Evolutionary conservation across 2,329 filamentous ascomycete species (phyloP).

Genomic region (Hypoxylon sp.): DNA sequence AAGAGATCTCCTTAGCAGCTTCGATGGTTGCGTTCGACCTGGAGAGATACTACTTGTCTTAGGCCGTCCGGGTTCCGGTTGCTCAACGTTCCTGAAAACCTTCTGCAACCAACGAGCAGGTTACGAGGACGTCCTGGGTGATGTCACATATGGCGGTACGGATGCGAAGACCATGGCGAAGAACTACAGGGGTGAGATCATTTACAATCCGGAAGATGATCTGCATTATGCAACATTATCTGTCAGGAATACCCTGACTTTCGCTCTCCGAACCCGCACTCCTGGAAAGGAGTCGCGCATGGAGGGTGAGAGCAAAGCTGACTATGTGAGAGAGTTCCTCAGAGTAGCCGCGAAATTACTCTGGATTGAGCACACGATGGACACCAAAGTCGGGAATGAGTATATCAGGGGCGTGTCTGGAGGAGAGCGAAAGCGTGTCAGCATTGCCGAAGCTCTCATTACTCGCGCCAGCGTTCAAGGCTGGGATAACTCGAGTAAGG

Average conservation of each 20-base stretch:
- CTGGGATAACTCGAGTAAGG: constrained; percentile 76
- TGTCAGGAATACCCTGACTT: constrained; percentile 72
- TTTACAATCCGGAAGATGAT: constrained; percentile 75
- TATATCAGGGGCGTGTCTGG: constrained; percentile 69
- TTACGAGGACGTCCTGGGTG: constrained; percentile 70
- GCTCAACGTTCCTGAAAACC: constrained; percentile 62
- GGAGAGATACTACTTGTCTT: constrained; percentile 61
- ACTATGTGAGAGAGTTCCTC: constrained; percentile 61
- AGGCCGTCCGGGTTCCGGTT: constrained; percentile 59
- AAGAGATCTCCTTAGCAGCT: constrained; percentile 56
- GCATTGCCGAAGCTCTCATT: constrained; percentile 75
- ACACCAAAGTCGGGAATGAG: constrained; percentile 74
- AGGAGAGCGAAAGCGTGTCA: constrained; percentile 77
- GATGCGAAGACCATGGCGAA: constrained; percentile 56
- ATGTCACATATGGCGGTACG: constrained; percentile 68
- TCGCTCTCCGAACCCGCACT: constrained; percentile 72
- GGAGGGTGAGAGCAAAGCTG: constrained; percentile 72
- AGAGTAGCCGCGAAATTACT: constrained; percentile 74
- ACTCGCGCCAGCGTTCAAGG: constrained; percentile 69
- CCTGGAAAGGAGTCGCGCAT: constrained; percentile 67
- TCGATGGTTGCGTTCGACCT: constrained; percentile 54
- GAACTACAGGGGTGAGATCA: constrained; percentile 67
- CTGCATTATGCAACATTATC: constrained; percentile 74
- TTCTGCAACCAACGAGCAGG: constrained; percentile 73
- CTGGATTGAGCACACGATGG: constrained; percentile 72